Evolutionary conservation across 768 basidiomycete genomes (phyloP).

Genomic region (Rhodotorula sphaerocarpa): DNA sequence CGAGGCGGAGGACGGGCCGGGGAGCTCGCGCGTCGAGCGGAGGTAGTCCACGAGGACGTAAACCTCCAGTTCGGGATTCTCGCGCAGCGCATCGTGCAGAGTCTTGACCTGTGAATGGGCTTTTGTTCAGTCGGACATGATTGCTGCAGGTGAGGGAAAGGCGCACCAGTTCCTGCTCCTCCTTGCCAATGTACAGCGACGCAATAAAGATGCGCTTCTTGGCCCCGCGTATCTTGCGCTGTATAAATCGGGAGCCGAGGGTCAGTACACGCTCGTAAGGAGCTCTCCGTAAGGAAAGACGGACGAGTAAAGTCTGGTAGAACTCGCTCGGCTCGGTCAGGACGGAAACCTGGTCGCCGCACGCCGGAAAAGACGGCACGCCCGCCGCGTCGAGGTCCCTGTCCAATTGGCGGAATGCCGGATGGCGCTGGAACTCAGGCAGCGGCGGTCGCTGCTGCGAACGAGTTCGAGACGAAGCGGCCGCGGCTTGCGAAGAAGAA

Average conservation of each 20-base stretch:
- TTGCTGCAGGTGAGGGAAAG: background rate
- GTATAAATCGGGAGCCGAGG: too few species aligned
- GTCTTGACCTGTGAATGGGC: slow-evolving; percentile 56
- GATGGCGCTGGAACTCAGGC: slow-evolving; percentile 20
- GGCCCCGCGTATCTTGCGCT: slow-evolving; percentile 74
- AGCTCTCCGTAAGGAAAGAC: background rate
- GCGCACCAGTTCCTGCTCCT: slow-evolving; percentile 70
- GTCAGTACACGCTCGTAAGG: too few species aligned
- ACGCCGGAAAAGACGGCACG: slow-evolving; percentile 50
- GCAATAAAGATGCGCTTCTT: slow-evolving; percentile 76
- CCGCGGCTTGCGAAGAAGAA: too few species aligned
- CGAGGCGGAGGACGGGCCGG: slow-evolving; percentile 46
- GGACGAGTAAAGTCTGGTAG: slow-evolving; percentile 52
- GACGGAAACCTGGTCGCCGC: slow-evolving; percentile 51
- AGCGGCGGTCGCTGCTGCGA: too few species aligned
- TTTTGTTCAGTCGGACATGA: background rate
- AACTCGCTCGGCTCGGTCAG: slow-evolving; percentile 57
- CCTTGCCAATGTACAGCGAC: slow-evolving; percentile 74
- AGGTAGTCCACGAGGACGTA: slow-evolving; percentile 65
- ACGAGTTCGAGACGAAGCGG: too few species aligned
- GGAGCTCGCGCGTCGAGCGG: slow-evolving; percentile 49
- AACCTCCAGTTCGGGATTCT: slow-evolving; percentile 58
- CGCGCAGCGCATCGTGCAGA: slow-evolving; percentile 54
- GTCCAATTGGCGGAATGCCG: slow-evolving; percentile 12
- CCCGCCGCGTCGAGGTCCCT: background rate